Base-by-base conservation (phyloP, 2,329 filamentous ascomycete species). In the Phaeosphaeria sp. region DNA sequence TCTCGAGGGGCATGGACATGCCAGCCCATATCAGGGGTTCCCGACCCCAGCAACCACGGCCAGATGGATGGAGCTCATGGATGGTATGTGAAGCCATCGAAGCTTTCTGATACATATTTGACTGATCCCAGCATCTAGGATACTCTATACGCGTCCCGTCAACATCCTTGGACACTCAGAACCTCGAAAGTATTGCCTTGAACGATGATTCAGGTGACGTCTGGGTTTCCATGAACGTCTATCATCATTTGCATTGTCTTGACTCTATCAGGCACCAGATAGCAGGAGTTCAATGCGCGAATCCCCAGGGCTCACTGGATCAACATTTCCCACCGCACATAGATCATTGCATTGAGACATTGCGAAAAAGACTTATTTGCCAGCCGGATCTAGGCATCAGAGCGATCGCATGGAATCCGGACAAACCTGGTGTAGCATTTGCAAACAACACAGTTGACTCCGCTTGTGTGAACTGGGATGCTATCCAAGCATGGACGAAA, bases 91-190 rank as follows among this genome's bases (percentile, higher is more conserved):
- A 22, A 6, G 9, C 21, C 27, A 50, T 25, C 20, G 22, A n/a
- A 2, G 3, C 11, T 15, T n/a, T 27, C 2, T 13, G n/a, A 49
- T 17, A 1, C 13, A 20, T 33, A 17, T n/a, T 13, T 21, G n/a
- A 22, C 45, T 45, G 9, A 50, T 17, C 25, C 6, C 11, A 11
- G 11, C n/a, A 18, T 5, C 11, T n/a, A 53, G 55, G 55, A 4
- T 57, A 53, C 45, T 57, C 55, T 15, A 57, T 57, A 39, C 55
- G 55, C 24, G 55, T 57, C 7, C 55, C 55, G 17, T 57, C 55
- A n/a, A 40, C 36, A 44, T 53, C 49, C 8, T 21, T 57, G 17
- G 50, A 50, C 17, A 45, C 50, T 22, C n/a, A 53, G 17, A 21
- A 53, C 18, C 45, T 53, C 39, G 24, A 57, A 45, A 57, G 55